Base-by-base conservation (phyloP, 202 grass and related monocot species). In the Schoenoplectus triqueter region DNA sequence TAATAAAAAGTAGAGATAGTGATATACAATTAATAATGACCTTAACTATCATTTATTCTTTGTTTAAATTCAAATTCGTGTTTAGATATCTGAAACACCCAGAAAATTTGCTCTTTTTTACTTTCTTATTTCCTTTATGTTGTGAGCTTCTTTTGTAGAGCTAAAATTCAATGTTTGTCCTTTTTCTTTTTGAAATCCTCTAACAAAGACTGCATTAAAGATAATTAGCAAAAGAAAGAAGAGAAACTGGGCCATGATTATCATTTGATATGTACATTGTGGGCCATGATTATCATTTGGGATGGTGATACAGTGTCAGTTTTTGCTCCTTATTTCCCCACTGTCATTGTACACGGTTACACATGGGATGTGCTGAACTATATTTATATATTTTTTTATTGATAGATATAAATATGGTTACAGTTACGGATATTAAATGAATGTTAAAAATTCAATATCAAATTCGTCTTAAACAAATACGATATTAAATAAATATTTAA, bases 151-250 rank as follows among this genome's bases (percentile, higher is more conserved):
- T 75, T 59, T 59, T 78, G n/a, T 78, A 17, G 13, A 11, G 51
- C 52, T 40, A 42, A 39, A 60, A 44, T 78, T 59, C 52, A 78
- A 78, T 14, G 6, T 17, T 7, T 51, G 8, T 17, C 2, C 7
- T 21, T 74, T 74, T 74, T n/a, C 22, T 42, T 78, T 60, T 42
- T 78, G 48, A 42, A 77, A 75, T 52, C 0, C 6, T n/a, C 6
- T 39, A 55, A 4, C 7, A 13, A 4, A 52, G 18, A 7, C 19
- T 76, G 20, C 10, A 48, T 55, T 76, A 55, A 39, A 75, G 9
- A 56, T 76, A 5, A 55, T 55, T 15, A 75, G 20, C 21, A 75
- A 75, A 75, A 44, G 66, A 51, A 75, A 74, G 71, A 31, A 22
- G 48, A 31, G 49, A 55, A 75, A 75, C 15, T 75, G 9, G 22